Evolutionary conservation across 345 rosid species (phyloP).

Genomic region (Aquilaria yunnanensis): DNA sequence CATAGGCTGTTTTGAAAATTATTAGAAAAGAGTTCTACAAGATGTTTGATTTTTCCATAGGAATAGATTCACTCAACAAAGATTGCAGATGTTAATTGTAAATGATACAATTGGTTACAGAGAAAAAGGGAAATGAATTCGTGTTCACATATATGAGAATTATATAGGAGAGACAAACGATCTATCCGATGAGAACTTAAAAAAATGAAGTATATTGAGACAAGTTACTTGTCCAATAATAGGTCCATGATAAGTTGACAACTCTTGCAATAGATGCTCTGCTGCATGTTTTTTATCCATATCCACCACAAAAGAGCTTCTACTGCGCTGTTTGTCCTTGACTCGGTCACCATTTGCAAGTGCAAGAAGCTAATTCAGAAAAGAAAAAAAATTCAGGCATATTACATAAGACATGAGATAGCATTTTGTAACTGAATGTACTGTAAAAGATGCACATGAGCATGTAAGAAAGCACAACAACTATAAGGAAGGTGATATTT

Average conservation of each 20-base stretch:
- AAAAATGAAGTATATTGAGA: no score
- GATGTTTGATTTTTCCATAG: no score
- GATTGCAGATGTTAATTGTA: no score
- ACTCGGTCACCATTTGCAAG: conserved; percentile 95
- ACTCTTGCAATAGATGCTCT: conserved; percentile 68
- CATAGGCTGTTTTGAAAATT: no score
- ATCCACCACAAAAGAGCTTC: conserved; percentile 90
- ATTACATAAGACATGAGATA: conserved; percentile 8
- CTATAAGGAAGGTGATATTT: not conserved
- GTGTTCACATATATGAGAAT: conserved; percentile 5
- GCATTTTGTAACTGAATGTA: conserved; percentile 8
- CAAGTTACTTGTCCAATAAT: conserved; percentile 63
- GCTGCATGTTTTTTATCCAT: conserved; percentile 88
- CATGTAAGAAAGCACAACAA: conserved; percentile 10
- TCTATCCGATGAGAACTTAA: no score
- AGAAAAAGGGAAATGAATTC: not conserved
- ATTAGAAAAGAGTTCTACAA: no score
- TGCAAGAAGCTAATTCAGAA: conserved; percentile 69
- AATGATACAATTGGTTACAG: not conserved
- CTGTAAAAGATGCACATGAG: not conserved
- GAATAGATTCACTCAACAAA: no score
- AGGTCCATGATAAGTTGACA: conserved; percentile 63
- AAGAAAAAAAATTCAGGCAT: conserved; percentile 2
- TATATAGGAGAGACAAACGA: not conserved
- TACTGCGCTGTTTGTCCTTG: conserved; percentile 88